These are phyloP conservation scores for Fusarium humuli DNA, from an alignment of 2,329 filamentous ascomycete genomes.

Conservation along the genomic window DNA sequence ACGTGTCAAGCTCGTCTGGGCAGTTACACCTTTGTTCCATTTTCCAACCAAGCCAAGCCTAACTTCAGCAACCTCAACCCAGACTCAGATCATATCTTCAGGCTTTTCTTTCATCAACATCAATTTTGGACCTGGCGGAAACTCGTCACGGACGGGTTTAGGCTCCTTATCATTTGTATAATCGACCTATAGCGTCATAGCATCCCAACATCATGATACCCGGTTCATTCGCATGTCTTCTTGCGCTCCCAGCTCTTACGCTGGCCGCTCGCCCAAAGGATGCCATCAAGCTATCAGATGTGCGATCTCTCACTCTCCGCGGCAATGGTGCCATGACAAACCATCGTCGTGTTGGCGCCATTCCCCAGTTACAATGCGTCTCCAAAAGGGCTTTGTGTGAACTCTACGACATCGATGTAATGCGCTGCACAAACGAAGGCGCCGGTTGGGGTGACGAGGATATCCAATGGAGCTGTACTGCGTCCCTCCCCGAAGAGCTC, in stretches of 20 bases:
- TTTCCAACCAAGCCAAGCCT: background rate
- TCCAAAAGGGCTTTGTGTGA: conserved; percentile 73
- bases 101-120: background rate
- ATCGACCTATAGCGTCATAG: conserved; percentile 7
- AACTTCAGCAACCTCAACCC: background rate
- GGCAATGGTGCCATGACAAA: conserved; percentile 72
- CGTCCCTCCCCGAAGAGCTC: conserved; percentile 69
- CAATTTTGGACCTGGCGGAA: background rate
- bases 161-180: conserved; percentile 7
- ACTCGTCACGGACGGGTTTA: conserved; percentile 2
- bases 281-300: conserved; percentile 68
- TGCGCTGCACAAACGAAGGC: conserved; percentile 92
- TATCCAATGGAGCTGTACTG: conserved; percentile 90
- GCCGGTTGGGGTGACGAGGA: conserved; percentile 82
- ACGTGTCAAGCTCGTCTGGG: conserved; percentile 10
- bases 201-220: conserved; percentile 47
- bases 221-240: conserved; percentile 33
- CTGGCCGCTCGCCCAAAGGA: conserved; percentile 54
- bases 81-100: background rate
- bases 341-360: conserved; percentile 78
- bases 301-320: conserved; percentile 83
- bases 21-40: background rate
- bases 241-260: conserved; percentile 45
- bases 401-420: conserved; percentile 79
- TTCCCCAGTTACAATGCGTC: conserved; percentile 83